Conservation (phyloP, 805 yeast genomes). For the Schizosaccharomyces lindneri region DNA sequence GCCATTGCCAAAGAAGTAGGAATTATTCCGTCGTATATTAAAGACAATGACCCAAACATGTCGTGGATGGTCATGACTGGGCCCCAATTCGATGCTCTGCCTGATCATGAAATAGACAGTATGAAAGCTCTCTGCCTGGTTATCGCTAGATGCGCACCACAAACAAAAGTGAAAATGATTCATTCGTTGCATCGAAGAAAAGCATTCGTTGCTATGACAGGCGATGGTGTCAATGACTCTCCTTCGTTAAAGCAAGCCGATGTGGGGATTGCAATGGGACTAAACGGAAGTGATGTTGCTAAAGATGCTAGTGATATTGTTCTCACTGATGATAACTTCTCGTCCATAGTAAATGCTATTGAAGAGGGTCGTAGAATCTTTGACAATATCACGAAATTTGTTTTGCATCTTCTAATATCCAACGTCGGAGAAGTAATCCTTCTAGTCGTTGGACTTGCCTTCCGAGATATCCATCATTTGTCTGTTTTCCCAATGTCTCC, state of each 20-base stretch:
- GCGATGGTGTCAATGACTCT: slow-evolving; percentile 66
- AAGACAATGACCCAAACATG: slow-evolving; percentile 17
- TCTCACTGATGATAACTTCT: slow-evolving; percentile 51
- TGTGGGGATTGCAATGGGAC: slow-evolving; percentile 68
- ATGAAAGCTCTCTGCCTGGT: slow-evolving; percentile 49
- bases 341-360: slow-evolving; percentile 51
- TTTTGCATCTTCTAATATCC: slow-evolving; percentile 44
- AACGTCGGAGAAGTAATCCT: slow-evolving; percentile 49
- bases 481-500: slow-evolving; percentile 71
- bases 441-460: slow-evolving; percentile 47
- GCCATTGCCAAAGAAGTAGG: slow-evolving; percentile 70
- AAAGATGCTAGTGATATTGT: slow-evolving; percentile 62
- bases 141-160: slow-evolving; percentile 64
- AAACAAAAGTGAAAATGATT: slow-evolving; percentile 58
- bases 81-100: slow-evolving; percentile 35
- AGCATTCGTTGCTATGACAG: slow-evolving; percentile 55
- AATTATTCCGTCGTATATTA: slow-evolving; percentile 25
- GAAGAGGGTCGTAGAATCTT: slow-evolving; percentile 67
- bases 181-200: slow-evolving; percentile 45
- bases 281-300: slow-evolving; percentile 65
- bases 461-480: slow-evolving; percentile 31
- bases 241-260: slow-evolving; percentile 55
- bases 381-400: slow-evolving; percentile 54
- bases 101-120: slow-evolving; percentile 35
- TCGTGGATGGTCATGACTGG: slow-evolving; percentile 56